Evolutionary conservation across 257 asterid species (phyloP).

Genomic region (Nicotiana benthamiana): DNA sequence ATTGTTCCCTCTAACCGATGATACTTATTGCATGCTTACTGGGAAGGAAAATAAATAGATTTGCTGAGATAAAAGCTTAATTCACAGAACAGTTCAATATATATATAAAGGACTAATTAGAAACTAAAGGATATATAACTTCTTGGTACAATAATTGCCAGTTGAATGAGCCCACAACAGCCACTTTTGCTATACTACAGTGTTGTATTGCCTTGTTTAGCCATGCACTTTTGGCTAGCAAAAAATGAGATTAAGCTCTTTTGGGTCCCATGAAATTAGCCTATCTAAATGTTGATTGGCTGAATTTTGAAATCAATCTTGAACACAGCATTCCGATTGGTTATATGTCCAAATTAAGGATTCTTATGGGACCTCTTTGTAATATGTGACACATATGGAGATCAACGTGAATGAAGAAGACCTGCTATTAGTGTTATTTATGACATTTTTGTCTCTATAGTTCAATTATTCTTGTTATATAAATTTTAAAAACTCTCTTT

Average conservation of each 20-base stretch:
- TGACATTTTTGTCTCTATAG: conserved; percentile 20
- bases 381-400: conserved; percentile 10
- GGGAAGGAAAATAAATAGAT: neutral
- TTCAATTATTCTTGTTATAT: conserved; percentile 24
- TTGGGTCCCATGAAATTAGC: conserved; percentile 22
- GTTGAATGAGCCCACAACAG: conserved; percentile 1
- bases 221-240: conserved; percentile 18
- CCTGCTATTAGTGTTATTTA: conserved; percentile 18
- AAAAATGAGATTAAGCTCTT: conserved; percentile 3
- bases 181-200: conserved; percentile 4
- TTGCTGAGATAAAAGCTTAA: neutral
- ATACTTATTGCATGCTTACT: neutral
- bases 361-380: conserved; percentile 32
- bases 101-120: neutral
- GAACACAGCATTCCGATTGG: conserved; percentile 38
- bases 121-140: neutral
- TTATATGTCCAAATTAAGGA: conserved; percentile 24
- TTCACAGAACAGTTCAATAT: neutral
- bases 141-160: neutral
- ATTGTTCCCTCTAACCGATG: neutral
- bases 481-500: neutral
- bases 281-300: conserved; percentile 43
- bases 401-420: conserved; percentile 6
- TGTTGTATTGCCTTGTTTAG: neutral
- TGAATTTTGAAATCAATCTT: conserved; percentile 26